A percentile compares a stretch with the other conserved stretches of the same genome.
Conservation (phyloP, 1,284 basidiomycete genomes). For the Testicularia cyperi region DNA sequence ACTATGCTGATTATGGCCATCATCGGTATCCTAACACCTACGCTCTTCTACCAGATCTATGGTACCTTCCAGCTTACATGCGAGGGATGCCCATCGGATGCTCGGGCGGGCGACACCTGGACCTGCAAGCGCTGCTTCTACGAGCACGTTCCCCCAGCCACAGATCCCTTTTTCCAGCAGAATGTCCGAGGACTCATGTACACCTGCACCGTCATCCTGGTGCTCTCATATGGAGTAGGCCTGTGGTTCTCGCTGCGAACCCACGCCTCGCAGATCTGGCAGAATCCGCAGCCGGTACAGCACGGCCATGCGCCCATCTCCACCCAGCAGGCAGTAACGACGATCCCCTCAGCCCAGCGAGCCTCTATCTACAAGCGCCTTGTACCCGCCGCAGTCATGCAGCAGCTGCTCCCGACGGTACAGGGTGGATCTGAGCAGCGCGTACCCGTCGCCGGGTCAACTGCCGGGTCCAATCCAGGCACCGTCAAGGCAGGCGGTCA, state of each 20-base stretch:
- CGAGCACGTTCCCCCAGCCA: constrained; percentile 85
- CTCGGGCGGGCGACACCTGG: constrained; percentile 65
- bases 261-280: constrained; percentile 98
- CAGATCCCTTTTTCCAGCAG: constrained; percentile 94
- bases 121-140: constrained; percentile 90
- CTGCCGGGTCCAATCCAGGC: constrained; percentile 10
- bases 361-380: constrained; percentile 75
- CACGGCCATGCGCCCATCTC: constrained; percentile 36
- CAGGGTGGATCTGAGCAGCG: constrained; percentile 12
- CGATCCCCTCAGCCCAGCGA: constrained; percentile 64
- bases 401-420: constrained; percentile 48
- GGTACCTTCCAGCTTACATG: constrained; percentile 96
- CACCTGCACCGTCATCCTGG: constrained; percentile 82
- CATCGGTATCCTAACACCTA: constrained; percentile 92
- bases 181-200: constrained; percentile 93
- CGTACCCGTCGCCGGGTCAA: constrained; percentile 12
- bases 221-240: constrained; percentile 93
- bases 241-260: constrained; percentile 98
- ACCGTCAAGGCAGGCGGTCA: constrained; percentile 14
- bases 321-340: constrained; percentile 32
- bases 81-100: constrained; percentile 73
- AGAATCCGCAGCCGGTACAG: constrained; percentile 67
- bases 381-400: constrained; percentile 53
- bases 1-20: constrained; percentile 99
- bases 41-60: constrained; percentile 97